Percentiles rank a stretch among this genome's conserved stretches.
These are phyloP conservation scores for Phialocephala subalpina DNA, from an alignment of 2,329 filamentous ascomycete genomes.

Conservation along the genomic window DNA sequence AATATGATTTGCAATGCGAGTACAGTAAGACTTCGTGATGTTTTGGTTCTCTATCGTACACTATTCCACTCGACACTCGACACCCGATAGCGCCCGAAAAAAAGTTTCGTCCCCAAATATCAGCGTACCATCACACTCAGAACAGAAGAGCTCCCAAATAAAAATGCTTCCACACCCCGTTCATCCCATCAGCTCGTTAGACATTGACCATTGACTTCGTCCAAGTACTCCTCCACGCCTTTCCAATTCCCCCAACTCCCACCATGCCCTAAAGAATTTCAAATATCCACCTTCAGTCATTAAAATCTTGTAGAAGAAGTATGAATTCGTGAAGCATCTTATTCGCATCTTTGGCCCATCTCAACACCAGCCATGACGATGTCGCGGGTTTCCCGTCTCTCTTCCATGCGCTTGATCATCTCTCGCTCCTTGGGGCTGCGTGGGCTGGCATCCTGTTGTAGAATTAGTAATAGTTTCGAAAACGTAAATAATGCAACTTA, in stretches of 20 bases:
- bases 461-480: slow-evolving; percentile 12
- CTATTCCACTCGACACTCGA: slow-evolving; percentile 13
- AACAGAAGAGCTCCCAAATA: slow-evolving; percentile 23
- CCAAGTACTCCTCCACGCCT: slow-evolving; percentile 11
- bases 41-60: slow-evolving; percentile 27
- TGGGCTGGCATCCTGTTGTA: slow-evolving; percentile 57
- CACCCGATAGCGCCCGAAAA: slow-evolving; percentile 8
- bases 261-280: slow-evolving; percentile 15
- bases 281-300: slow-evolving; percentile 27
- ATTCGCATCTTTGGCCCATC: slow-evolving; percentile 31
- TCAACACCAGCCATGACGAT: slow-evolving; percentile 37
- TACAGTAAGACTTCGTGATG: not conserved
- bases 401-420: slow-evolving; percentile 63
- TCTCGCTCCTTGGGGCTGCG: slow-evolving; percentile 65
- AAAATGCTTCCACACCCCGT: slow-evolving; percentile 21
- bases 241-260: slow-evolving; percentile 14
- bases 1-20: slow-evolving; percentile 4
- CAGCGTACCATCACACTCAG: slow-evolving; percentile 17
- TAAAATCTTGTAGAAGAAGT: slow-evolving; percentile 29
- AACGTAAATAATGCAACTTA: slow-evolving; percentile 26
- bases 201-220: slow-evolving; percentile 17
- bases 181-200: slow-evolving; percentile 20
- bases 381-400: slow-evolving; percentile 46
- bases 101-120: slow-evolving; percentile 21
- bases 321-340: slow-evolving; percentile 21